Evolutionary conservation across 768 basidiomycete genomes (phyloP).

Genomic region (Amanita pseudoporphyria): DNA sequence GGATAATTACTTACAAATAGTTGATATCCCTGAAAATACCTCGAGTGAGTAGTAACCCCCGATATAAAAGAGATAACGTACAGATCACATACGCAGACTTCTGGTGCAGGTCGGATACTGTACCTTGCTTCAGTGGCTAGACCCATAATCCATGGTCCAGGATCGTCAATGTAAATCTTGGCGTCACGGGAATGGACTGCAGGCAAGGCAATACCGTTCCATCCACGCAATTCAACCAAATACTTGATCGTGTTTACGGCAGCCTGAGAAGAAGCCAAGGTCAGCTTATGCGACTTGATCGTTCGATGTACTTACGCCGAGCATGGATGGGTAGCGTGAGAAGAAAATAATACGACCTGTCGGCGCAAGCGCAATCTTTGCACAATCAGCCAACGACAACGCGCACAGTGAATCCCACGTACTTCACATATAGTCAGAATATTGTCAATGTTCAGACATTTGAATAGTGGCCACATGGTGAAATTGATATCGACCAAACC

Average conservation of each 20-base stretch:
- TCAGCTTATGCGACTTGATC: background rate
- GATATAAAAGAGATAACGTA: slow-evolving; percentile 28
- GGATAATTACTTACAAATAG: slow-evolving; percentile 48
- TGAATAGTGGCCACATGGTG: slow-evolving; percentile 96
- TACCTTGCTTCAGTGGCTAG: slow-evolving; percentile 80
- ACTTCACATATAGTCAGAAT: slow-evolving; percentile 91
- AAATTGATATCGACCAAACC: slow-evolving; percentile 92
- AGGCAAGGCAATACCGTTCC: slow-evolving; percentile 81
- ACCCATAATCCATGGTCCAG: slow-evolving; percentile 95
- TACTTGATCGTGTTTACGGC: slow-evolving; percentile 89
- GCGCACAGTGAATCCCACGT: background rate
- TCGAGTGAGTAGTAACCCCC: background rate
- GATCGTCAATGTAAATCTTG: slow-evolving; percentile 91
- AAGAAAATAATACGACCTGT: slow-evolving; percentile 73
- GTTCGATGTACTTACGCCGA: slow-evolving; percentile 45
- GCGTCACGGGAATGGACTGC: slow-evolving; percentile 85
- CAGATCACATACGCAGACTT: slow-evolving; percentile 85
- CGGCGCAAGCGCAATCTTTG: slow-evolving; percentile 61
- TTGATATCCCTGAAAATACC: slow-evolving; percentile 57
- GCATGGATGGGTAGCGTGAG: slow-evolving; percentile 85
- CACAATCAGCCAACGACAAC: background rate
- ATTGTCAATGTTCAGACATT: slow-evolving; percentile 87
- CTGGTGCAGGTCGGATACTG: slow-evolving; percentile 61
- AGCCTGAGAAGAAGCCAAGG: slow-evolving; percentile 33
- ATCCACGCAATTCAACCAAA: slow-evolving; percentile 85